Percentiles rank a stretch among this genome's conserved stretches.
These are phyloP conservation scores for Rhynchosporium agropyri DNA, from an alignment of 2,329 filamentous ascomycete genomes.

Conservation along the genomic window DNA sequence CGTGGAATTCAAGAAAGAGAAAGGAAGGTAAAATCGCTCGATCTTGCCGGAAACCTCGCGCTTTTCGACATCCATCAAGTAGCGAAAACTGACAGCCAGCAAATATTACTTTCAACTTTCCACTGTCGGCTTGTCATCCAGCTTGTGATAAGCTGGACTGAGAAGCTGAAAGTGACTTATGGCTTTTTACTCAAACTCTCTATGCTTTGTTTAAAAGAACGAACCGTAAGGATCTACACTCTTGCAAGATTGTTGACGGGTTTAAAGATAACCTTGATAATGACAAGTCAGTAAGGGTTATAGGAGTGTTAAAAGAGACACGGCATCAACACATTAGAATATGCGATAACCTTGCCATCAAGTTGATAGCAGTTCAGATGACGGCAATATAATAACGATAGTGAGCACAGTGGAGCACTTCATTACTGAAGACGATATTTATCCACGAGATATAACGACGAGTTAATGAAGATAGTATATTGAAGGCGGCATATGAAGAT, in stretches of 20 bases:
- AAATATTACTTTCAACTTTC: neutral
- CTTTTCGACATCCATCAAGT: neutral
- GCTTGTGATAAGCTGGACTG: neutral
- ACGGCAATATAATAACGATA: no score
- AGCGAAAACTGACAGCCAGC: neutral
- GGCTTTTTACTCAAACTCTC: neutral
- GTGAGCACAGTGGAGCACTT: no score
- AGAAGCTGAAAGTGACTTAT: neutral
- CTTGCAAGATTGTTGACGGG: slow-evolving; percentile 29
- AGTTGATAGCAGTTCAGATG: no score
- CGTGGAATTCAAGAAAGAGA: no score
- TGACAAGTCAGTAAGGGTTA: slow-evolving; percentile 27
- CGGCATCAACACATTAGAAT: slow-evolving; percentile 28
- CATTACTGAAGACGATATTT: no score
- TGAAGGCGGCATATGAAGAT: neutral
- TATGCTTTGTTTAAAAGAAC: slow-evolving; percentile 15
- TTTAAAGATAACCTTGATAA: slow-evolving; percentile 29
- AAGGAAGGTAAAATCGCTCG: no score
- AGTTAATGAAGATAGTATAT: neutral
- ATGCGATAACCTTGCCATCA: slow-evolving; percentile 23
- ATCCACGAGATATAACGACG: no score
- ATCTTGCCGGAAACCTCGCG: neutral
- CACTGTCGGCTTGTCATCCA: neutral
- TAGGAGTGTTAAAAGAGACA: slow-evolving; percentile 24
- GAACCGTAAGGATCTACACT: slow-evolving; percentile 25